These are phyloP conservation scores for Debaryomyces udenii DNA, from an alignment of 1,139 yeast species.

Conservation along the genomic window DNA sequence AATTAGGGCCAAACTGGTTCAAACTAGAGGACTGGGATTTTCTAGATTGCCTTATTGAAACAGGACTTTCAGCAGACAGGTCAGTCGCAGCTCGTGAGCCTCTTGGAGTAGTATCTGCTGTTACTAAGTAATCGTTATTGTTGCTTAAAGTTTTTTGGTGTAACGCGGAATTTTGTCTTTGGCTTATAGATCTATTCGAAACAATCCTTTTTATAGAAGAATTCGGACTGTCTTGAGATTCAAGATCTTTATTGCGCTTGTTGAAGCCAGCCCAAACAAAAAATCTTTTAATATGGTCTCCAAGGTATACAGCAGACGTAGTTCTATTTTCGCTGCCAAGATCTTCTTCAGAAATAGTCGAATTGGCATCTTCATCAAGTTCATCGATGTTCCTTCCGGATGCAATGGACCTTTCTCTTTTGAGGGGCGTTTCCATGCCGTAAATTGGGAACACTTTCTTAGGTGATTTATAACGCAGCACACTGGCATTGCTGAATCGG, in stretches of 20 bases:
- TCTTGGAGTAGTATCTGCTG: too few species aligned
- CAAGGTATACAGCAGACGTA: slow-evolving; percentile 23
- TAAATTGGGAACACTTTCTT: slow-evolving; percentile 76
- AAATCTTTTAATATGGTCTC: slow-evolving; percentile 28
- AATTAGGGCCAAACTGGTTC: too few species aligned
- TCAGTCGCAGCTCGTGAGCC: too few species aligned
- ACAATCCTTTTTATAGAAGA: background rate
- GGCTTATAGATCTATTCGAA: background rate
- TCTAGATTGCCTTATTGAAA: too few species aligned
- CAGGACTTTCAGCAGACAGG: too few species aligned
- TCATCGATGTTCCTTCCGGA: slow-evolving; percentile 23
- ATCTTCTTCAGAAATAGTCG: slow-evolving; percentile 3
- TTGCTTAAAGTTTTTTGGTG: too few species aligned
- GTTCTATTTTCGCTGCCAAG: slow-evolving; percentile 2
- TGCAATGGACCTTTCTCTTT: slow-evolving; percentile 61
- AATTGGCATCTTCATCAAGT: slow-evolving; percentile 9
- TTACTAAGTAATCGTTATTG: too few species aligned
- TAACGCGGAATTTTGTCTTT: too few species aligned
- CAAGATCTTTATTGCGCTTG: slow-evolving; percentile 2
- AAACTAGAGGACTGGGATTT: background rate
- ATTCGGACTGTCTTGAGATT: background rate
- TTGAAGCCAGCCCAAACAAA: slow-evolving; percentile 15
- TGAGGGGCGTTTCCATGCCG: slow-evolving; percentile 71
- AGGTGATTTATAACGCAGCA: slow-evolving; percentile 52
- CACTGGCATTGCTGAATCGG: slow-evolving; percentile 7